phyloP scores from a whole-genome alignment of 106 monocot species.

The Amphibolis antarctica region DNA sequence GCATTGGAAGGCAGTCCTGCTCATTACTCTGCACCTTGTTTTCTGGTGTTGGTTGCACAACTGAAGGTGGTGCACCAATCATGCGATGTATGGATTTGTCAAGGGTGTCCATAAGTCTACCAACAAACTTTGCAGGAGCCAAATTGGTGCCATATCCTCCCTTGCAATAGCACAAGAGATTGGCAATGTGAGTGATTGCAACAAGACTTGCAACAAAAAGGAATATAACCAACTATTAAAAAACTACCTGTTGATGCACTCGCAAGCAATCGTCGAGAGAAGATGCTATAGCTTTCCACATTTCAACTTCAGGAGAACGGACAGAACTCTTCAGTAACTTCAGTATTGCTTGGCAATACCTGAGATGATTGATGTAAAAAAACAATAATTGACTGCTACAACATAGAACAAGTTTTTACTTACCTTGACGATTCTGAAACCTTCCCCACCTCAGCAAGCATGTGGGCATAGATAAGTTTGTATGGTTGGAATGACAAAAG shows the following conservation, averaged over 20 bases:
- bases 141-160: slow-evolving; percentile 73
- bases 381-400: neutral
- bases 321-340: slow-evolving; percentile 62
- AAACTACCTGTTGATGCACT: slow-evolving; percentile 70
- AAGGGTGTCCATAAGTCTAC: slow-evolving; percentile 67
- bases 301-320: slow-evolving; percentile 75
- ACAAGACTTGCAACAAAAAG: neutral
- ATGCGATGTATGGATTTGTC: slow-evolving; percentile 83
- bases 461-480: slow-evolving; percentile 87
- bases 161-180: slow-evolving; percentile 14
- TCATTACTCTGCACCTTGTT: slow-evolving; percentile 28
- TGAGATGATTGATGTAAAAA: slow-evolving; percentile 3
- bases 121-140: slow-evolving; percentile 78
- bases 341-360: slow-evolving; percentile 86
- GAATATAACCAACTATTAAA: no score
- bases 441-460: slow-evolving; percentile 93
- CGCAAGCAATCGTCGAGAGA: slow-evolving; percentile 82
- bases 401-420: neutral
- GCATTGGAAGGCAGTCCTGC: slow-evolving; percentile 6
- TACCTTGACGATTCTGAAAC: slow-evolving; percentile 81
- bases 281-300: slow-evolving; percentile 51
- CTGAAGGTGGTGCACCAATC: slow-evolving; percentile 75
- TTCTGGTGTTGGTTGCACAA: slow-evolving; percentile 54
- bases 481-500: slow-evolving; percentile 85
- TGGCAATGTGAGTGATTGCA: neutral